phyloP scores from a whole-genome alignment of 441 rosid genomes.

The Aleurites moluccanus region DNA sequence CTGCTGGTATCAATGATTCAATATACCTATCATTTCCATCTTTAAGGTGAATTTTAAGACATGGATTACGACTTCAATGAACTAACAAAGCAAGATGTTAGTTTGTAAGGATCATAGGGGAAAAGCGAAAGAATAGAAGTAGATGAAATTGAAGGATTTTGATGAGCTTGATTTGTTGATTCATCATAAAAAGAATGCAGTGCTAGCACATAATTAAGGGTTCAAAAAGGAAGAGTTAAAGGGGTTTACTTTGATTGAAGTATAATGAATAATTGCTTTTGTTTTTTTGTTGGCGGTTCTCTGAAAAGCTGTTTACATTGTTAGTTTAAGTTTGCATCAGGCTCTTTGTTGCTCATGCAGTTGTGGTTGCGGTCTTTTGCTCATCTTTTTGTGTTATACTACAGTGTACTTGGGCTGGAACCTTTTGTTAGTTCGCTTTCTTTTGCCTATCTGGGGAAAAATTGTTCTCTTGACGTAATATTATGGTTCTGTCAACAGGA shows the following conservation, averaged over 20 bases:
- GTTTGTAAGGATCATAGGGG: neutral
- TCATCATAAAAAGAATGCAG: neutral
- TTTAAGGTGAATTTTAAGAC: neutral
- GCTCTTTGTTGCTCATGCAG: neutral
- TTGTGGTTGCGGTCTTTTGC: neutral
- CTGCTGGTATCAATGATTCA: neutral
- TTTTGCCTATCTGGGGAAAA: neutral
- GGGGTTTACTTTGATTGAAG: neutral
- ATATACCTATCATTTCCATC: neutral
- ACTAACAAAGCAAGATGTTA: neutral
- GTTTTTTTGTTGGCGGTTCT: neutral
- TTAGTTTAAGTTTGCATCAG: neutral
- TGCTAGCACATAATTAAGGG: neutral
- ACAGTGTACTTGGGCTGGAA: neutral
- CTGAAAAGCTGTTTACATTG: no score
- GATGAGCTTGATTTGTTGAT: neutral
- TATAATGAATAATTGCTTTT: neutral
- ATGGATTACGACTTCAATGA: neutral
- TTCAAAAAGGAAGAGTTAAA: neutral
- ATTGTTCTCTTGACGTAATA: neutral
- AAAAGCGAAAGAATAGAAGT: neutral
- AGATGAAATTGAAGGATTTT: neutral
- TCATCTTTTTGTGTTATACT: neutral
- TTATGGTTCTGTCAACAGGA: conserved; percentile 39
- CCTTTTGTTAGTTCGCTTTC: neutral